Conservation (phyloP, 192 early-diverging fungal species). For the Kickxella alabastrina region DNA sequence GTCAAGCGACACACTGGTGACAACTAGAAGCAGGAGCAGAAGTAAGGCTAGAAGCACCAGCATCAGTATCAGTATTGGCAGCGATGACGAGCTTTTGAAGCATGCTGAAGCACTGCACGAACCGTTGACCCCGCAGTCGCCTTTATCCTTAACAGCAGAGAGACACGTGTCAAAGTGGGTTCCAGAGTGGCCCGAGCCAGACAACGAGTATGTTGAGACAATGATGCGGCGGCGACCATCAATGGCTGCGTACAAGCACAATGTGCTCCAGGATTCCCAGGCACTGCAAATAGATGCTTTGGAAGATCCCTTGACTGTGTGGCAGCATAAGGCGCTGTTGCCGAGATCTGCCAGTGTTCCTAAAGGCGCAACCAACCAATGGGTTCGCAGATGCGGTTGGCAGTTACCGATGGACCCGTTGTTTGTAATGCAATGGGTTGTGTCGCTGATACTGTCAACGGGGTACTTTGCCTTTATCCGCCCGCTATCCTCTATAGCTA, state of each 20-base stretch:
- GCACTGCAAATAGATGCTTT: no score
- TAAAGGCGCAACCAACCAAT: slow-evolving; percentile 19
- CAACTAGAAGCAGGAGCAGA: no score
- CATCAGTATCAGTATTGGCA: no score
- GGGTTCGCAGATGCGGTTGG: slow-evolving; percentile 32
- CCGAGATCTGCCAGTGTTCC: slow-evolving; percentile 16
- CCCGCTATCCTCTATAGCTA: no score
- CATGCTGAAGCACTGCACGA: no score
- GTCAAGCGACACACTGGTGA: no score
- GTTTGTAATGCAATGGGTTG: slow-evolving; percentile 33
- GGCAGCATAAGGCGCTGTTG: slow-evolving; percentile 16
- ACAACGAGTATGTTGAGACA: slow-evolving; percentile 18
- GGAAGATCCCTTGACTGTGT: slow-evolving; percentile 27
- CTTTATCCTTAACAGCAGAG: no score
- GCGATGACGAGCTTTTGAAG: no score
- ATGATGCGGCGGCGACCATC: slow-evolving; percentile 22
- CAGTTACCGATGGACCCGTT: slow-evolving; percentile 28
- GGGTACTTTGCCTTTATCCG: no score
- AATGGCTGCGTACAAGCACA: neutral
- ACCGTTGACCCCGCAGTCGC: no score
- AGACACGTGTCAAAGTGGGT: slow-evolving; percentile 25
- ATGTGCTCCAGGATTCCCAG: neutral
- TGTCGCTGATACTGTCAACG: slow-evolving; percentile 12
- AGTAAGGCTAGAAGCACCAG: no score
- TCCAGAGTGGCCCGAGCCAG: slow-evolving; percentile 41